Evolutionary conservation across 2,329 filamentous ascomycete species (phyloP), one percentile per base, ranked within the genome.

Genomic region (Dactylellina cionopaga): DNA sequence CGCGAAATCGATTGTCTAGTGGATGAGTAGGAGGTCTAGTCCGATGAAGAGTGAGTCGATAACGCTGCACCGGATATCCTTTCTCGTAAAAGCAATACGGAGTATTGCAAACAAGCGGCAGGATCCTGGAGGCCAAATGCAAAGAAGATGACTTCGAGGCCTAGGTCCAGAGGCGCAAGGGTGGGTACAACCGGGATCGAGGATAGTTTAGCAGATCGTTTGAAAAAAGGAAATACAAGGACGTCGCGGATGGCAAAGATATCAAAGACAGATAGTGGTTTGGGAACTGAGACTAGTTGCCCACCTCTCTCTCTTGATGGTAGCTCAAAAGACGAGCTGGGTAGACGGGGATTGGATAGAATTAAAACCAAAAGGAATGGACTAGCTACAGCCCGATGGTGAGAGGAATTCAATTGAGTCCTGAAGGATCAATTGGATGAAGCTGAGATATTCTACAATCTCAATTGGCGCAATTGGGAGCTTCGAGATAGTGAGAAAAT

Each of bases 221-320:
- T 7, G 35, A 43, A 56, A 54, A 55, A 72, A 72, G 60, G 35
- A 52, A 46, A 65, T 64, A 59, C 54, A n/a, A 52, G 65, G 17
- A 59, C 24, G 51, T 44, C 39, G 52, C 44, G 59, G 68, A 72
- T 65, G 68, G 68, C 68, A 72, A 72, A 72, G 59, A 52, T 59
- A 65, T 72, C 52, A 65, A 54, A 55, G 51, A 60, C 37, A 59
- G 52, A 56, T 55, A 65, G 68, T 33, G 44, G 54, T 33, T 44
- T 56, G 33, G 15, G 35, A 72, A 44, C 68, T 72, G 68, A 60
- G 37, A 71, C 66, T 65, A 72, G 68, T 49, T 37, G 46, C 68
- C 51, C 52, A 59, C 68, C 59, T 72, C 52, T 43, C n/a, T n/a
- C n/a, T 60, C 59, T 35, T 27, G 51, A 60, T 72, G 29, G 43